A percentile compares a stretch with the other conserved stretches of the same genome.
phyloP scores from a whole-genome alignment of 805 yeast genomes.

The Saccharomycopsis amapae region DNA sequence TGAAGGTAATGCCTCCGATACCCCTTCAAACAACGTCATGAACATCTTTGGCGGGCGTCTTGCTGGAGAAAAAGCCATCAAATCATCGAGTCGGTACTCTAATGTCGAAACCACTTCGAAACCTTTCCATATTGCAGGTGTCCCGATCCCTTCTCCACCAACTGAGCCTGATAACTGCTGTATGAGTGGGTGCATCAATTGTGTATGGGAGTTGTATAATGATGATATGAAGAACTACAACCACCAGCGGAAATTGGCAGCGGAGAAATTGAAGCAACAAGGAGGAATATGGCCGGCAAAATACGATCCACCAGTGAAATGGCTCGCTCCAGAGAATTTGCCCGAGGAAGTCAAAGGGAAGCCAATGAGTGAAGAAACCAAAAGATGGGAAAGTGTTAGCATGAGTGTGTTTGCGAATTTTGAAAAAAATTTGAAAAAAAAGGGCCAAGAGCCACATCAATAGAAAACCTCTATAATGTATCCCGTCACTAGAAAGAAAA shows the following conservation, averaged over 20 bases:
- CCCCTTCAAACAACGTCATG: conserved; percentile 31
- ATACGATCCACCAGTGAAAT: conserved; percentile 49
- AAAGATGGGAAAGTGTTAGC: conserved; percentile 60
- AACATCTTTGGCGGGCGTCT: conserved; percentile 51
- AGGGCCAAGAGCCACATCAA: too few species aligned
- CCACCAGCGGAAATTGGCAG: conserved; percentile 51
- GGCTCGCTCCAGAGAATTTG: conserved; percentile 35
- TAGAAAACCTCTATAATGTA: too few species aligned
- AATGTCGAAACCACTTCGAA: conserved; percentile 21
- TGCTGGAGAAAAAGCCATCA: conserved; percentile 37
- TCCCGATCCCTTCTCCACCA: conserved; percentile 72
- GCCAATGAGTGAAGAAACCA: conserved; percentile 25
- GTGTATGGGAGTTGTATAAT: conserved; percentile 91
- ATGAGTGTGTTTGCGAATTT: conserved; percentile 79
- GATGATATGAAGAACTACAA: conserved; percentile 88
- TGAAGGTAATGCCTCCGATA: conserved; percentile 32
- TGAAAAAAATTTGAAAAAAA: conserved; percentile 56
- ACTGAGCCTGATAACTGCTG: conserved; percentile 93
- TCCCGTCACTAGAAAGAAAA: too few species aligned
- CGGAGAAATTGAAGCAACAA: conserved; percentile 35
- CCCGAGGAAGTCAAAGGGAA: conserved; percentile 34
- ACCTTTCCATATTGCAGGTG: conserved; percentile 43
- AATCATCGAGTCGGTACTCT: conserved; percentile 23
- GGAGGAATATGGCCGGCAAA: conserved; percentile 56
- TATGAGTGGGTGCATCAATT: conserved; percentile 94